A percentile compares a stretch with the other conserved stretches of the same genome.
phyloP scores from a whole-genome alignment of 2,329 filamentous ascomycete species.

The Sclerotiophoma versabilis region DNA sequence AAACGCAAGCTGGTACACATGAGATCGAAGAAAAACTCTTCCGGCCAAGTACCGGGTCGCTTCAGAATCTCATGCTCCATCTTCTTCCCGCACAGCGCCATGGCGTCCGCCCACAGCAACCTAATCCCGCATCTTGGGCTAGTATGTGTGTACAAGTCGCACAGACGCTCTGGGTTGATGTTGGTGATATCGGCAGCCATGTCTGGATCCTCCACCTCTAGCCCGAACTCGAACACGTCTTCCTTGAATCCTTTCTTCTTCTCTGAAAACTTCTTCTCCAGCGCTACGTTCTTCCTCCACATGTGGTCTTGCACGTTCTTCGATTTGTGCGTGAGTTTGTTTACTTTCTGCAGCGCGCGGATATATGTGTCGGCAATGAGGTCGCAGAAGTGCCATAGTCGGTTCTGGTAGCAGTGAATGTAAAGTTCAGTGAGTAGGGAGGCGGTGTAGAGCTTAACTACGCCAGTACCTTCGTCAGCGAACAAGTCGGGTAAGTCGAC shows the following conservation, averaged over 20 bases:
- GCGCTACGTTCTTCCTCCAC: slow-evolving; percentile 29
- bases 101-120: slow-evolving; percentile 42
- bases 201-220: slow-evolving; percentile 19
- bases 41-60: not conserved
- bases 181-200: slow-evolving; percentile 20
- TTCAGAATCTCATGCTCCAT: slow-evolving; percentile 12
- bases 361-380: slow-evolving; percentile 45
- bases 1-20: slow-evolving; percentile 37
- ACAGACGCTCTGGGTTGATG: slow-evolving; percentile 22
- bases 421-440: slow-evolving; percentile 35
- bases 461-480: not conserved
- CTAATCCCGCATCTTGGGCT: slow-evolving; percentile 29
- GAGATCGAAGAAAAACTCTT: slow-evolving; percentile 32
- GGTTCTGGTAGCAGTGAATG: slow-evolving; percentile 26
- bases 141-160: slow-evolving; percentile 34
- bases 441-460: slow-evolving; percentile 26
- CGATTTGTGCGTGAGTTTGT: slow-evolving; percentile 6
- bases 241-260: slow-evolving; percentile 12
- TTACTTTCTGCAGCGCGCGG: slow-evolving; percentile 35
- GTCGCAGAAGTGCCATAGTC: slow-evolving; percentile 34
- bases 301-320: not conserved
- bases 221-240: slow-evolving; percentile 13
- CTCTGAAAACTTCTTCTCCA: slow-evolving; percentile 5
- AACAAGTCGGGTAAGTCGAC: slow-evolving; percentile 29
- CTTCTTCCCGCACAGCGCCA: slow-evolving; percentile 34